Base-by-base conservation (phyloP, 108 stramenopile species). In the Cylindrotheca closterium region DNA sequence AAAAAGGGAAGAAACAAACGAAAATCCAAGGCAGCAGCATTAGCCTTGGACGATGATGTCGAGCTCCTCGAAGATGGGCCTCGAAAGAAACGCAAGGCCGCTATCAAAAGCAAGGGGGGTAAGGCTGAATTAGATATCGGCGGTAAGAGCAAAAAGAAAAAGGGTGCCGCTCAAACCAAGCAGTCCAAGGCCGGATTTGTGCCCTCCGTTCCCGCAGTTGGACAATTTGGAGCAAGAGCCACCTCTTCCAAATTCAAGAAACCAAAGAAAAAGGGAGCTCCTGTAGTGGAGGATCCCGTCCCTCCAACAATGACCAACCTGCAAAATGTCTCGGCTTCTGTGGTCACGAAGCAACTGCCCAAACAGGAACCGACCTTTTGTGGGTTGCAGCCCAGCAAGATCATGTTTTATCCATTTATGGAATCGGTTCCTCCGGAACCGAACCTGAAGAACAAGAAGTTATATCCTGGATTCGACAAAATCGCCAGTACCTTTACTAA, bases 321-420 rank as follows among this genome's bases (percentile, higher is more conserved):
- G n/a, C n/a, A n/a, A n/a, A n/a, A n/a, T n/a, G n/a, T n/a, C n/a
- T n/a, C n/a, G n/a, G n/a, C n/a, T n/a, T n/a, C n/a, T n/a, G n/a
- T n/a, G n/a, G n/a, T n/a, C n/a, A n/a, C n/a, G n/a, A n/a, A 15
- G 15, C 37, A 42, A 42, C 37, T 15, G 37, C 73, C 73, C 7
- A 74, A 74, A 33, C 65, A 47, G 47, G 73, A 74, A 56, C 48
- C 65, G 12, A 61, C 59, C 25, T 56, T 48, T 66, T 58, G 73
- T 1, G 77, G 77, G 23, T 60, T 78, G 42, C 27, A 52, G 28
- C 71, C 78, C 3, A 69, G 67, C 30, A 63, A 60, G 7, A 66
- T 67, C 17, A n/a, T 68, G 7, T 83, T 79, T 55, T 83, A 79
- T 61, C 82, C 82, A 23, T 83, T 83, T 50, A 30, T 83, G 70